Evolutionary conservation across 2,329 filamentous ascomycete genomes (phyloP).

Genomic region (Passalora sequoiae): DNA sequence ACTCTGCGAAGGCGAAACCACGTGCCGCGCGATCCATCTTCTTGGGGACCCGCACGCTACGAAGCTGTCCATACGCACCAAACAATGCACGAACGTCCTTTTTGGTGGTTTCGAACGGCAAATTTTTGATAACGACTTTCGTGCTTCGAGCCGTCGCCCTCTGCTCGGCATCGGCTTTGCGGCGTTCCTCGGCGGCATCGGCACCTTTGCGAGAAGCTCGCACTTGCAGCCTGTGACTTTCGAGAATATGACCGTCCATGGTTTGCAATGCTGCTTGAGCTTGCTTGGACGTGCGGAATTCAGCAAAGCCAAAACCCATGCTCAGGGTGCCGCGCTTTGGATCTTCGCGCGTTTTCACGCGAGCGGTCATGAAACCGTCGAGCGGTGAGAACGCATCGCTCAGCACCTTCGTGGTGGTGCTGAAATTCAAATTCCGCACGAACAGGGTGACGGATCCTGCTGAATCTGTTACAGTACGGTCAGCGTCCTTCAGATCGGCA

Average conservation of each 20-base stretch:
- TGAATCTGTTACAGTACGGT: conserved; percentile 54
- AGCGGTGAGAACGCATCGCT: conserved; percentile 73
- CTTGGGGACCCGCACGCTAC: conserved; percentile 87
- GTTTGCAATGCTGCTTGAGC: conserved; percentile 72
- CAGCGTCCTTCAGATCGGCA: conserved; percentile 61
- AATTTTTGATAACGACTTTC: conserved; percentile 96
- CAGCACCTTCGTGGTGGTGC: conserved; percentile 72
- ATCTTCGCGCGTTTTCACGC: conserved; percentile 88
- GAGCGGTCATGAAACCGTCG: conserved; percentile 81
- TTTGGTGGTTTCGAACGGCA: conserved; percentile 92
- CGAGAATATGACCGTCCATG: conserved; percentile 88
- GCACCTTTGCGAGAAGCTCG: conserved; percentile 80
- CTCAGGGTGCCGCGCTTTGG: conserved; percentile 87
- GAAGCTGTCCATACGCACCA: conserved; percentile 83
- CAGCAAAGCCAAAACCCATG: conserved; percentile 95
- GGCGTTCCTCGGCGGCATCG: conserved; percentile 81
- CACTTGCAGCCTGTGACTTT: conserved; percentile 78
- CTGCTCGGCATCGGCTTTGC: conserved; percentile 76
- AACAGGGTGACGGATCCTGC: conserved; percentile 65
- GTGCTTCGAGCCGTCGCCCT: conserved; percentile 71
- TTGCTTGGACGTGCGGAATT: conserved; percentile 72
- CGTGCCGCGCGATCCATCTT: conserved; percentile 85
- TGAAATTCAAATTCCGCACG: conserved; percentile 89
- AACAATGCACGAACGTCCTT: conserved; percentile 85
- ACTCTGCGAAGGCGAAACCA: conserved; percentile 96